Base-by-base conservation (phyloP, 2,329 filamentous ascomycete species). In the Monilinia vaccinii-corymbosi region DNA sequence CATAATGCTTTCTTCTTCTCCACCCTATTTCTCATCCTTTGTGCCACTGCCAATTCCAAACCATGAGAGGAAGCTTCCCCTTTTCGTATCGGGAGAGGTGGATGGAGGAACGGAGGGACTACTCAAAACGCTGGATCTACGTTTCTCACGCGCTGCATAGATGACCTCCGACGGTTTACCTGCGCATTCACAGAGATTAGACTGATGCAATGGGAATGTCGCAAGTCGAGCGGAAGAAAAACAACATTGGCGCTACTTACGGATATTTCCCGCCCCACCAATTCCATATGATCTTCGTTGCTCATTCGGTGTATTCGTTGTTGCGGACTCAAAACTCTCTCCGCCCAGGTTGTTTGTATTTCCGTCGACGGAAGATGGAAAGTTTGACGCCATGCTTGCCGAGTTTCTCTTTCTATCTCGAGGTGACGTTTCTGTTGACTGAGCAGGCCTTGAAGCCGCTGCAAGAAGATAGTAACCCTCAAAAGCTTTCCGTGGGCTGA, bases 191-290 rank as follows among this genome's bases (percentile, higher is more conserved):
- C 23, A 31, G 4, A 10, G 18, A n/a, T 55, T 11, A 55, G 25
- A 44, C 16, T 1, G 5, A 13, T 34, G 13, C 14, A 23, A 32
- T n/a, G 3, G 13, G 32, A 28, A 2, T 16, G 36, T 60, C 45
- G 38, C 56, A n/a, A 8, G 40, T n/a, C 10, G 40, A 44, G 42
- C 4, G n/a, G 21, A 46, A 28, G 21, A 9, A 7, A 60, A 45
- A 28, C 1, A 31, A 1, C 5, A 10, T 16, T 4, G 28, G 55
- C 44, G 31, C 34, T 25, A 63, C 66, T 25, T 59, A 71, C 69
- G 65, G 46, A 71, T 71, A 63, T 71, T 71, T 4, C 69, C 69
- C 4, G 69, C 69, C 0, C 69, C 69, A 36, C 69, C 69, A 62
- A 70, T 70, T 4, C 69, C 69, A 66, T 64, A 68, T 60, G 69